These are phyloP conservation scores for Pezicula carpinea DNA, from an alignment of 2,329 filamentous ascomycete genomes.

Conservation along the genomic window DNA sequence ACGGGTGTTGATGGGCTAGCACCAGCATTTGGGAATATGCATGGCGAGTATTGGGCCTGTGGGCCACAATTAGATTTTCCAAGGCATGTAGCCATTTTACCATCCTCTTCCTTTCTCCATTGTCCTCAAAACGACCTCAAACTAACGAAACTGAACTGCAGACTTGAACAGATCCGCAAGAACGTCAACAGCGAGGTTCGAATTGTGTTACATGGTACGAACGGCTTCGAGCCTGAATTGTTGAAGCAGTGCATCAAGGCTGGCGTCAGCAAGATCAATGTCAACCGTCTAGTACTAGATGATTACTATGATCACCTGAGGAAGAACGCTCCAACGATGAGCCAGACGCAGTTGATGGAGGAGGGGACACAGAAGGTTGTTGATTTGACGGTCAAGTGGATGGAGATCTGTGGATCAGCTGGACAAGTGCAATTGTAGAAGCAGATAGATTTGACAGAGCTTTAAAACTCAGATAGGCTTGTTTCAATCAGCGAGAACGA, in stretches of 20 bases:
- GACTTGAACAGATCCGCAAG: constrained; percentile 32
- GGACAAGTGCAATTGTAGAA: constrained; percentile 20
- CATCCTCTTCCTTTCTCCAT: neutral
- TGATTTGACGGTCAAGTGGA: constrained; percentile 24
- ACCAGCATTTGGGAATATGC: constrained; percentile 64
- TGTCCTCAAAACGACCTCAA: neutral
- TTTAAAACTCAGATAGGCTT: too few relatives aligned
- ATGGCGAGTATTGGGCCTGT: constrained; percentile 50
- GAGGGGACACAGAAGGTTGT: constrained; percentile 36
- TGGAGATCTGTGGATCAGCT: constrained; percentile 36
- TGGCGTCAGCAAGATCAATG: constrained; percentile 50
- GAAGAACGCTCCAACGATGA: constrained; percentile 27
- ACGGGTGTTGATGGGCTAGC: constrained; percentile 66
- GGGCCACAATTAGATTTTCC: constrained; percentile 37
- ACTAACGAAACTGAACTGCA: constrained; percentile 1
- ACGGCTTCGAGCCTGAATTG: constrained; percentile 45
- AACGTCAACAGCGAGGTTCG: constrained; percentile 35
- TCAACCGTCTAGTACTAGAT: constrained; percentile 50
- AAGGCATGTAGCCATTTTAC: constrained; percentile 33
- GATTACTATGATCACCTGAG: constrained; percentile 38
- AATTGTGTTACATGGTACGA: constrained; percentile 51
- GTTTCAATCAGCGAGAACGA: too few relatives aligned
- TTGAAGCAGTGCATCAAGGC: constrained; percentile 44
- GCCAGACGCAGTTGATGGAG: constrained; percentile 32
- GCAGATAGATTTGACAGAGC: too few relatives aligned